phyloP scores from a whole-genome alignment of 23 red algal species.

The Chondrus crispus region DNA sequence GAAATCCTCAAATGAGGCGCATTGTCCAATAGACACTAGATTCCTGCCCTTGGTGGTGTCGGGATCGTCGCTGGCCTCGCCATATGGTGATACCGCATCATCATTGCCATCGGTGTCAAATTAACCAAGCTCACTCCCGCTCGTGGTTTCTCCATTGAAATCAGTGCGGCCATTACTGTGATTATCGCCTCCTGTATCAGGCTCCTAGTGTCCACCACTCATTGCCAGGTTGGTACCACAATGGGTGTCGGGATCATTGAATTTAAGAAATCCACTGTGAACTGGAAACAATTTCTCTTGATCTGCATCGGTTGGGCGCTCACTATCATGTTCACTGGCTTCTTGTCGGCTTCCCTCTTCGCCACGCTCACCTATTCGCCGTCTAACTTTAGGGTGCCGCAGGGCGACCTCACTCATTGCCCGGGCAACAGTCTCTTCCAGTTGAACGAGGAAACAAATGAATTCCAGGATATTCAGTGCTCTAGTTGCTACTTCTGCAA shows the following conservation, averaged over 20 bases:
- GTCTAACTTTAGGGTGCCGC: neutral
- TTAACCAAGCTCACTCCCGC: slow-evolving; percentile 93
- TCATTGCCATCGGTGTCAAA: slow-evolving; percentile 93
- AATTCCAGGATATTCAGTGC: slow-evolving; percentile 58
- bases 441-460: slow-evolving; percentile 5
- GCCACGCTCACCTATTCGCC: slow-evolving; percentile 45
- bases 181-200: slow-evolving; percentile 86
- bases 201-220: slow-evolving; percentile 91
- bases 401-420: slow-evolving; percentile 47
- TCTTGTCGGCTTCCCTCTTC: slow-evolving; percentile 55
- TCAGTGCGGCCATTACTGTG: slow-evolving; percentile 91
- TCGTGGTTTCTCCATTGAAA: slow-evolving; percentile 94
- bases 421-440: slow-evolving; percentile 65
- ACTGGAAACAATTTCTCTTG: slow-evolving; percentile 86
- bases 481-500: slow-evolving; percentile 29
- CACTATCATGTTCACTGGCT: slow-evolving; percentile 64
- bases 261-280: slow-evolving; percentile 65
- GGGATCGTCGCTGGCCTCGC: slow-evolving; percentile 87
- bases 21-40: too few relatives aligned
- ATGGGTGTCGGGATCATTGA: slow-evolving; percentile 81
- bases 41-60: slow-evolving; percentile 83
- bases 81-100: slow-evolving; percentile 91
- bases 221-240: slow-evolving; percentile 86
- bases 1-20: too few relatives aligned
- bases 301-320: slow-evolving; percentile 79